phyloP scores from a whole-genome alignment of 164 flowering plant genomes.

The Tetracentron sinense region DNA sequence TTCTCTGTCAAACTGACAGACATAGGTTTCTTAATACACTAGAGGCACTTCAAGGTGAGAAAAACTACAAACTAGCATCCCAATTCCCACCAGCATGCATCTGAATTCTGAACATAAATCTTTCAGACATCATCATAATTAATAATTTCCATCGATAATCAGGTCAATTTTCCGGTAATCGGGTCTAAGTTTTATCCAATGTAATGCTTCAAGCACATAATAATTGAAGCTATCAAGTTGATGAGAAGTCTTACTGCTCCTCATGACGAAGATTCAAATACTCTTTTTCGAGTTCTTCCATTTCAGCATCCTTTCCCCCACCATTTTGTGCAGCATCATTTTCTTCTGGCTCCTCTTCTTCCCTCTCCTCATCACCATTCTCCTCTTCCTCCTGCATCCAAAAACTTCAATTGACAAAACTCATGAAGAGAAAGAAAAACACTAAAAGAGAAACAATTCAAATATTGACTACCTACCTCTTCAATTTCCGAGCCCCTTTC shows the following conservation, averaged over 20 bases:
- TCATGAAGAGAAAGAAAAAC: not conserved
- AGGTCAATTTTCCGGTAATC: too few relatives aligned
- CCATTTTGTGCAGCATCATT: constrained; percentile 14
- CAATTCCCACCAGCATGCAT: too few relatives aligned
- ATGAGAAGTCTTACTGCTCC: constrained; percentile 53
- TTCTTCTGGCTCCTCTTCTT: constrained; percentile 23
- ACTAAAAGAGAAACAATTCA: not conserved
- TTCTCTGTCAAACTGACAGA: too few relatives aligned
- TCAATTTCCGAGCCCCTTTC: constrained; percentile 21
- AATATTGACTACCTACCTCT: constrained; percentile 11
- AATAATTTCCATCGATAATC: too few relatives aligned
- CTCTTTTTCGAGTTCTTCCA: constrained; percentile 83
- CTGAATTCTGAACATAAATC: too few relatives aligned
- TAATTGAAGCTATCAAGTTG: not conserved
- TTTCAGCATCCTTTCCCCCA: constrained; percentile 55
- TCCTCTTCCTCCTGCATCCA: constrained; percentile 17
- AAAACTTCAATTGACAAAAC: not conserved
- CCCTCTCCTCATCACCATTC: constrained; percentile 7
- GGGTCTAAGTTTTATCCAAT: too few relatives aligned
- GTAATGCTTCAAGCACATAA: constrained; percentile 1
- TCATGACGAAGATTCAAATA: constrained; percentile 44
- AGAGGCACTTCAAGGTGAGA: too few relatives aligned
- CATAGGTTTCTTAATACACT: too few relatives aligned
- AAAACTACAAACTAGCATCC: too few relatives aligned
- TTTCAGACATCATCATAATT: too few relatives aligned